Conservation (phyloP, 441 rosid genomes). For the Gossypium aridum region DNA sequence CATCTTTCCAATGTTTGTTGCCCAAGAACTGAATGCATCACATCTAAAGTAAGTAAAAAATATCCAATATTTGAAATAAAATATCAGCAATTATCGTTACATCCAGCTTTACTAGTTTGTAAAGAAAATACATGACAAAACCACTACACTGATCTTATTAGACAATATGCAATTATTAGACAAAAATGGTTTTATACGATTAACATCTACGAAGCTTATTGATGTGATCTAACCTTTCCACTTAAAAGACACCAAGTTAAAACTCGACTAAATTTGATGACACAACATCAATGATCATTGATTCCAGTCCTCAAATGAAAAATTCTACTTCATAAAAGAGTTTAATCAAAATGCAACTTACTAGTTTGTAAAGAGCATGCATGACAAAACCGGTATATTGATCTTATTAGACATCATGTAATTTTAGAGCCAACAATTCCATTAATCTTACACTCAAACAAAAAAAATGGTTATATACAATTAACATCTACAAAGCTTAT, state of each 20-base stretch:
- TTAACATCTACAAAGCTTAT: neutral
- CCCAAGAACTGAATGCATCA: slow-evolving; percentile 68
- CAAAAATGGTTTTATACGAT: neutral
- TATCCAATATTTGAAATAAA: slow-evolving; percentile 16
- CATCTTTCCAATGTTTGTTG: slow-evolving; percentile 96
- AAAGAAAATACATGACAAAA: neutral
- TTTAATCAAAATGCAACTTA: neutral
- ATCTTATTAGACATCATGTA: neutral
- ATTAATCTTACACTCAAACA: neutral
- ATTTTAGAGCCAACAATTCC: neutral
- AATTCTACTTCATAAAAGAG: neutral
- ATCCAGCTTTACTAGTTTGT: neutral
- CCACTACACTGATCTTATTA: neutral
- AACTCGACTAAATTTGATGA: neutral
- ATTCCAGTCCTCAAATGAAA: neutral
- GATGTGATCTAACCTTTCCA: neutral
- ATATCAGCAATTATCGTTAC: neutral
- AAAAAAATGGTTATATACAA: neutral
- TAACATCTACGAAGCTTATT: neutral
- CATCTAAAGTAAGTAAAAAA: slow-evolving; percentile 11
- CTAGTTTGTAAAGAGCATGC: neutral
- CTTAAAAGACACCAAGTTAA: neutral
- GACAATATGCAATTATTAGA: neutral
- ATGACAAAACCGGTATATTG: neutral
- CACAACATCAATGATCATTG: neutral